Conservation (phyloP, 768 basidiomycete species). For the Symmetrospora coprosmae region DNA sequence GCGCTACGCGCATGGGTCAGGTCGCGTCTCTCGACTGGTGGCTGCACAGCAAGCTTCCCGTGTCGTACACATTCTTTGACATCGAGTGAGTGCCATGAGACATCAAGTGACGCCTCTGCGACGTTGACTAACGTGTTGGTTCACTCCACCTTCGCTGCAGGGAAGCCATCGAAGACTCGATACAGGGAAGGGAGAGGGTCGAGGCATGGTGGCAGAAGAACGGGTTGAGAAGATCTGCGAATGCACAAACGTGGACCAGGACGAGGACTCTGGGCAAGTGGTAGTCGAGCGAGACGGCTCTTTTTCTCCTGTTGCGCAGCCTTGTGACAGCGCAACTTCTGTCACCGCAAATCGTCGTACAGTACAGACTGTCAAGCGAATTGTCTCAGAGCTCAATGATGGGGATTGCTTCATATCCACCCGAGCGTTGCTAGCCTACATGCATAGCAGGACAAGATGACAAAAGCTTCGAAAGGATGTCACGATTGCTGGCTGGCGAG, state of each 20-base stretch:
- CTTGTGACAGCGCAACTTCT: too few species aligned
- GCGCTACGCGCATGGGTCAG: constrained; percentile 66
- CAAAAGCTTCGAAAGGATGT: too few species aligned
- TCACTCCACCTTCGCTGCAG: constrained; percentile 1
- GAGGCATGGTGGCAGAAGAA: constrained; percentile 19
- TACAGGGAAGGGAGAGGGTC: not conserved
- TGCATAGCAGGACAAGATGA: too few species aligned
- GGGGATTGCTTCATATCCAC: too few species aligned
- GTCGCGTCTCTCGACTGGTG: constrained; percentile 79
- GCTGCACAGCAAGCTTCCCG: constrained; percentile 60
- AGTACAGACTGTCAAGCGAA: too few species aligned
- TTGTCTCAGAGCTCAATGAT: too few species aligned
- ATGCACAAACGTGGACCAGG: constrained; percentile 20
- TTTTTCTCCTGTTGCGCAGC: too few species aligned
- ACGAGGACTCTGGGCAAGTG: not conserved
- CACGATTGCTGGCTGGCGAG: too few species aligned
- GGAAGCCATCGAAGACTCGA: constrained; percentile 17
- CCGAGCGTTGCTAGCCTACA: too few species aligned
- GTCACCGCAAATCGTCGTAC: too few species aligned
- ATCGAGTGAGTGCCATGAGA: constrained; percentile 43
- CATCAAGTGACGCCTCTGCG: not conserved
- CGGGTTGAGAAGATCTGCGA: constrained; percentile 11
- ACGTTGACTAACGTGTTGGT: not conserved
- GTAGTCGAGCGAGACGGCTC: too few species aligned
- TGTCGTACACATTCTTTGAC: constrained; percentile 80